Conservation (phyloP, 148 eudicot species). For the Simmondsia chinensis region DNA sequence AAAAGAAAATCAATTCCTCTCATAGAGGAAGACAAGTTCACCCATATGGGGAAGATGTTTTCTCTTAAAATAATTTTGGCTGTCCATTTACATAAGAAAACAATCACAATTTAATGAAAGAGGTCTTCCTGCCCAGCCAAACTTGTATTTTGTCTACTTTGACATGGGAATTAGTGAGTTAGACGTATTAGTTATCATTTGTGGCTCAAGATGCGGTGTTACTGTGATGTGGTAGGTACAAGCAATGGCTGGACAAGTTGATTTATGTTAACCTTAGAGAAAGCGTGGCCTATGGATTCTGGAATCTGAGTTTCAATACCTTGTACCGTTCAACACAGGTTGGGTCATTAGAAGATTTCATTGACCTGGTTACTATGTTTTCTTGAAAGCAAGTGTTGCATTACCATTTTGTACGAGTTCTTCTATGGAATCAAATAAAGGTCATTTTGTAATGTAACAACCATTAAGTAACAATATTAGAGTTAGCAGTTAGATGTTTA, state of each 20-base stretch:
- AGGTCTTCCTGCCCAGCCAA: background rate
- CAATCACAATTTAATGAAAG: background rate
- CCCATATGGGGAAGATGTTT: background rate
- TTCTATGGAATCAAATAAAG: background rate
- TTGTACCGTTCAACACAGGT: slow-evolving; percentile 52
- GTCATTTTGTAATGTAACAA: background rate
- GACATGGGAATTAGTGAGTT: background rate
- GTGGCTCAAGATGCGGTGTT: background rate
- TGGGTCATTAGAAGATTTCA: background rate
- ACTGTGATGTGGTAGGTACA: slow-evolving; percentile 21
- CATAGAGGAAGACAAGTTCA: too few relatives aligned
- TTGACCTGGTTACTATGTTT: background rate
- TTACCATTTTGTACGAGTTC: background rate
- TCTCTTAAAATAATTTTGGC: background rate
- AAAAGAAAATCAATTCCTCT: too few relatives aligned
- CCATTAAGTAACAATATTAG: background rate
- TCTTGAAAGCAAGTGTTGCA: background rate
- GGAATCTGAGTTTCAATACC: slow-evolving; percentile 38
- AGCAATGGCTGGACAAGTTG: slow-evolving; percentile 32
- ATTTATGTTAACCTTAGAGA: slow-evolving; percentile 28
- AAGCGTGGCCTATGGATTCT: slow-evolving; percentile 39
- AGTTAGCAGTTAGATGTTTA: too few relatives aligned
- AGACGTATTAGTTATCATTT: background rate
- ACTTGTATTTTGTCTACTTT: background rate
- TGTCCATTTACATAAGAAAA: background rate